A percentile compares a stretch with the other conserved stretches of the same genome.
Evolutionary conservation across 2,329 filamentous ascomycete species (phyloP).

Genomic region (Diaporthe helianthi): DNA sequence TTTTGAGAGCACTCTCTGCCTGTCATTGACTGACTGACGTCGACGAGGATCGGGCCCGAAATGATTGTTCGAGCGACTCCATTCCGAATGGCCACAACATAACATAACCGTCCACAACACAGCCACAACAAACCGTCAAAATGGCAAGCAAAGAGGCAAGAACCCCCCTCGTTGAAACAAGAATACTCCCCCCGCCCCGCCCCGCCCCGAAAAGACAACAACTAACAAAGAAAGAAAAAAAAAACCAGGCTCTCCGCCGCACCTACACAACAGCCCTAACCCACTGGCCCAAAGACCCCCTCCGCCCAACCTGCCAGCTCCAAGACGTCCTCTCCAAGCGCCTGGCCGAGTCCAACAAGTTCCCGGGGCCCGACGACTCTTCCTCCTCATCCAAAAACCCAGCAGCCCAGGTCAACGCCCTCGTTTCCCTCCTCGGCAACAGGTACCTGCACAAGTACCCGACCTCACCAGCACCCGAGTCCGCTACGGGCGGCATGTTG

Average conservation of each 20-base stretch:
- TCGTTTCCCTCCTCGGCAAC: conserved; percentile 66
- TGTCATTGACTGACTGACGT: conserved; percentile 1
- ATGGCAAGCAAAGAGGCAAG: conserved; percentile 33
- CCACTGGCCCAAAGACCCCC: conserved; percentile 68
- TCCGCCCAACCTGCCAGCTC: conserved; percentile 69
- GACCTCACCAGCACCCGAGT: conserved; percentile 30
- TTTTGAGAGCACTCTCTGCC: background rate
- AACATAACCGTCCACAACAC: background rate
- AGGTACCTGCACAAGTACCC: conserved; percentile 62
- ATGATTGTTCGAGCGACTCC: background rate
- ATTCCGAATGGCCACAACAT: background rate
- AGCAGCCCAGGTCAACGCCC: conserved; percentile 60
- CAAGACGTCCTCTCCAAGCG: conserved; percentile 60
- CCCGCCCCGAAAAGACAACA: background rate
- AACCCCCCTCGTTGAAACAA: too few species aligned
- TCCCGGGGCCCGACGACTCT: conserved; percentile 29
- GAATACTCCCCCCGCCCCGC: too few species aligned
- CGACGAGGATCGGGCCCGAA: background rate
- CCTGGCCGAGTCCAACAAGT: conserved; percentile 45
- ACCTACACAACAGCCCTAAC: conserved; percentile 56
- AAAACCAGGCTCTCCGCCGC: conserved; percentile 25
- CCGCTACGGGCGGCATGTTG: conserved; percentile 57
- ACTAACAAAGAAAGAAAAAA: background rate
- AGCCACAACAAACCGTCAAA: background rate
- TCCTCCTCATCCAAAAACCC: conserved; percentile 38